Evolutionary conservation across 306 rosid genomes (phyloP), one percentile per base, ranked within the genome.

Genomic region (Fagus crenata): DNA sequence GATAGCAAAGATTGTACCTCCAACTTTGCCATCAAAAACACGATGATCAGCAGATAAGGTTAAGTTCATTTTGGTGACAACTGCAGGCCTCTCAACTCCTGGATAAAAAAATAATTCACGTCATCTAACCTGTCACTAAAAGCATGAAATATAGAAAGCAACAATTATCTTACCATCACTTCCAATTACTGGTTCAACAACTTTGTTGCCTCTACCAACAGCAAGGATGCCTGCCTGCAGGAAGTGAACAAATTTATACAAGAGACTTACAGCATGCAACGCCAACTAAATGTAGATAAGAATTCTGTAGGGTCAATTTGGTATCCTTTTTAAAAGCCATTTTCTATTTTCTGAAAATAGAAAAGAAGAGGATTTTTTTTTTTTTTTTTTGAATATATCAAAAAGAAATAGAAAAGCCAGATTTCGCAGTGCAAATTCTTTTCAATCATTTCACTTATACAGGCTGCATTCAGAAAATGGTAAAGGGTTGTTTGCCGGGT

Each of bases 141-240:
- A 39, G 77, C 78, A 67, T 46, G 49, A 59, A 69, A 42, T 39
- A 61, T 14, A 63, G 17, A 82, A 61, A 67, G 51, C 71, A 37
- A 72, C 33, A 79, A 83, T 67, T 53, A 39, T 59, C 75, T 80
- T 92, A 95, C 97, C 97, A 83, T 95, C 97, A 75, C 82, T 75
- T 75, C 90, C 97, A 56, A 83, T 79, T 56, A 86, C 87, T 53
- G 97, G 89, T 84, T 88, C 93, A 64, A 95, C 89, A 75, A 91
- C 96, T 88, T 91, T 89, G 85, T 86, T 95, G 85, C 99, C 99
- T 86, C 97, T 90, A 46, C 99, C 98, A 33, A 95, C 98, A 43
- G 99, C 99, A 73, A 95, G 96, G 83, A 95, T 95, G 79, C 99
- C 87, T 73, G 97, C 92, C 99, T 95, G 89, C 85, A 89, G 75